Evolutionary conservation across 148 eudicot species (phyloP).

Genomic region (Persicaria tinctoria): DNA sequence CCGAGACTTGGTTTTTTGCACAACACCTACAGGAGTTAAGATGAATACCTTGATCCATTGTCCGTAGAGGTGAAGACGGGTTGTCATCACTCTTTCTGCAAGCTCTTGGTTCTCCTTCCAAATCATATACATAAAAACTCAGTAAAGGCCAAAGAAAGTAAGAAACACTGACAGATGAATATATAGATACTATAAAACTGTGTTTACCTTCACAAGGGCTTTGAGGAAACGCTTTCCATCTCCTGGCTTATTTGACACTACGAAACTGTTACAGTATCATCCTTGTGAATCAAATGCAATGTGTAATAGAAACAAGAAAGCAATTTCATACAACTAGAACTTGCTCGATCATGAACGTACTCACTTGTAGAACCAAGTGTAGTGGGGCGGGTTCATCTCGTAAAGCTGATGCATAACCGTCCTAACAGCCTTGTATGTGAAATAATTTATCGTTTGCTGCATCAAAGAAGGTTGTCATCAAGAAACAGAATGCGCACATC

Average conservation of each 20-base stretch:
- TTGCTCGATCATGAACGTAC: constrained; percentile 15
- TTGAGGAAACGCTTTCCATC: constrained; percentile 78
- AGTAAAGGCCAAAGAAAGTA: background rate
- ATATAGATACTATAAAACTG: background rate
- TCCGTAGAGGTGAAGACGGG: constrained; percentile 82
- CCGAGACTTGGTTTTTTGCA: no score
- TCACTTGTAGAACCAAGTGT: constrained; percentile 86
- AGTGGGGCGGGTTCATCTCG: constrained; percentile 80
- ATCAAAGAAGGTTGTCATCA: constrained; percentile 20
- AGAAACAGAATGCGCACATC: background rate
- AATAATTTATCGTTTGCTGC: constrained; percentile 82
- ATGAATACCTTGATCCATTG: constrained; percentile 75
- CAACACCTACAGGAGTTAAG: background rate
- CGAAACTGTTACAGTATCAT: constrained; percentile 32
- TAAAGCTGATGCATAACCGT: constrained; percentile 83
- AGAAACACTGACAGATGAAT: background rate
- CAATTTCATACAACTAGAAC: background rate
- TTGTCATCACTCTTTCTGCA: constrained; percentile 87
- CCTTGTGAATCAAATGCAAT: background rate
- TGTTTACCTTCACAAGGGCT: constrained; percentile 60
- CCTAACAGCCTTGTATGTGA: constrained; percentile 95
- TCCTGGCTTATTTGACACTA: constrained; percentile 56
- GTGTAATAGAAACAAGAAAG: background rate
- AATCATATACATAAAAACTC: background rate
- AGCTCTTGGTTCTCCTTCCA: constrained; percentile 75